Evolutionary conservation across 2,329 filamentous ascomycete genomes (phyloP), one percentile per base, ranked within the genome.

Genomic region (Beauveria bassiana): DNA sequence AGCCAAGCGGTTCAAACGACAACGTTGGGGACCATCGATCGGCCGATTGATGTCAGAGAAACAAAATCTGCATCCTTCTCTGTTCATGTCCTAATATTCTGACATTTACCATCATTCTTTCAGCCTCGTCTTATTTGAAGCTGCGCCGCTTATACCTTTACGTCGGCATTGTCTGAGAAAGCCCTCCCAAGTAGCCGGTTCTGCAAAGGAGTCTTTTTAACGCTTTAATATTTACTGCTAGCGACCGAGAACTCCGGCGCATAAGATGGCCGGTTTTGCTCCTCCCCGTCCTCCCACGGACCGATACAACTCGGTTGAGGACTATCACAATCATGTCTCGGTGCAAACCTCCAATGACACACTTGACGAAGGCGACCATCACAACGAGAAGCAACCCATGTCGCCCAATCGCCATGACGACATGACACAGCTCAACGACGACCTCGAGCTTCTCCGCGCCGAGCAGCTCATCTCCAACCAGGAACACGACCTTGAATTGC

Each of bases 361-460:
- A 5, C 62, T 71, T 20, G 68, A 66, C 40, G 64, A 65, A 4
- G 64, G 55, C 47, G 64, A 69, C 45, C 64, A 45, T 46, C 18
- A 63, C 34, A 57, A 59, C n/a, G 61, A 63, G 52, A 61, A 64
- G 49, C 57, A 45, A 49, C 18, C 24, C 16, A 24, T 42, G 3
- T 71, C 71, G 3, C 69, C 71, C 1, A 65, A 64, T 14, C 69
- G 70, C 50, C 72, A 73, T 10, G 71, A 71, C 43, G 70, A 75
- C 50, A 70, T 69, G 31, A 72, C 67, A 62, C 74, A 79, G 3
- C 68, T 81, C 18, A 75, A 77, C 53, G 79, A 82, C 59, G 78
- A 81, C 55, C 73, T 82, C 18, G 79, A 81, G 61, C 70, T 82
- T 5, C 71, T 81, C 24, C 77, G 79, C 3, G 73, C 77, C 51